Conservation (phyloP, 352 stramenopile genomes). For the Phytophthora pinifolia region DNA sequence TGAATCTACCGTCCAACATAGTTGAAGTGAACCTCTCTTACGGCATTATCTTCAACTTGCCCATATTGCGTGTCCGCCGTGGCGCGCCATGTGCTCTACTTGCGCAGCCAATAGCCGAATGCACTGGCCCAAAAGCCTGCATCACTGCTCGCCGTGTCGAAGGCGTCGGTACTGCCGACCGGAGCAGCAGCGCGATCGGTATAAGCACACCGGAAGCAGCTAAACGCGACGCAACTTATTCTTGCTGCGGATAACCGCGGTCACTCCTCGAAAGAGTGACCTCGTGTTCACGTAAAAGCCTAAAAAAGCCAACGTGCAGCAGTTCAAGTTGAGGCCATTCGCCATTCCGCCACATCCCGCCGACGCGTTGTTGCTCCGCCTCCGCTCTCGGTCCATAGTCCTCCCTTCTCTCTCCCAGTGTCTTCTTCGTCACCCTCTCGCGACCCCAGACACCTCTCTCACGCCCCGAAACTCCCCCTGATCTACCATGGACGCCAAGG, state of each 20-base stretch:
- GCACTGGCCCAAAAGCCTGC: neutral
- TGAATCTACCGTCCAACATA: no score
- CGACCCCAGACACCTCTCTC: neutral
- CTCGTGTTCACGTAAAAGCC: slow-evolving; percentile 13
- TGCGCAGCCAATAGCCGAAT: slow-evolving; percentile 9
- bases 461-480: neutral
- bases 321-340: slow-evolving; percentile 34
- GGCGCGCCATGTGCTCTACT: slow-evolving; percentile 13
- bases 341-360: neutral
- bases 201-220: no score
- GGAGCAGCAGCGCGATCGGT: no score
- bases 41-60: slow-evolving; percentile 10
- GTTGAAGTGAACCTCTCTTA: neutral
- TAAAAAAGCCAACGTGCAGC: neutral
- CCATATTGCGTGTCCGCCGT: slow-evolving; percentile 14
- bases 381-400: neutral
- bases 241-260: neutral
- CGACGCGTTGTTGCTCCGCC: neutral
- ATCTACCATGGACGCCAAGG: slow-evolving; percentile 39
- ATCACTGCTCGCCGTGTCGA: slow-evolving; percentile 2
- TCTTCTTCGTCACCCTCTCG: neutral
- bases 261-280: neutral
- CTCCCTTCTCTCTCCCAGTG: neutral
- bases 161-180: neutral
- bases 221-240: no score